Base-by-base conservation (phyloP, 495 filamentous ascomycete genomes). In the Cercophora sp. region DNA sequence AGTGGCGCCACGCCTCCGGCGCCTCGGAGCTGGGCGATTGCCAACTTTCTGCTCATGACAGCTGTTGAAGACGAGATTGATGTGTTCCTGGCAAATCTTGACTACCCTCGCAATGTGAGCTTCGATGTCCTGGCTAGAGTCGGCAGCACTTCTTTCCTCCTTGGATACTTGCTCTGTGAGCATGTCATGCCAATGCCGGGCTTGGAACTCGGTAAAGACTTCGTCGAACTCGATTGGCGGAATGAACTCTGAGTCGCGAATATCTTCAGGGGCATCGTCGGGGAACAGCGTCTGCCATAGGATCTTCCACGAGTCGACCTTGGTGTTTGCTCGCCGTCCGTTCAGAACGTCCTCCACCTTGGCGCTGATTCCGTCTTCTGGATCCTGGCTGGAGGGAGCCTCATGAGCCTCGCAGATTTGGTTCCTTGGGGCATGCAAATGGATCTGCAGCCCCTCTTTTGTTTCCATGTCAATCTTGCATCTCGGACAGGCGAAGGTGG, bases 151-250 rank as follows among this genome's bases (percentile, higher is more conserved):
- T 11, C 5, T 6, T 16, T 42, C 56, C 24, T 42, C 53, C 10
- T 37, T 43, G 8, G 22, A 40, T 15, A 52, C 22, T 23, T n/a
- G 39, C 5, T 20, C 10, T 24, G 35, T 36, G 20, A 63, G 22
- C 11, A 36, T n/a, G 4, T 39, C 11, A 16, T 9, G 9, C 13
- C 2, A 22, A 11, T 25, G 1, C 10, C 16, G 16, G 15, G 22
- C 31, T 9, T 54, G 52, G 27, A 68, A 54, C 16, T 65, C 49
- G 41, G 24, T 32, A 4, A 58, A 47, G 0, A 68, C 58, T 29
- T 68, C 65, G n/a, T 68, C 65, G 4, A 62, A 37, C 20, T 68
- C 65, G 4, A 59, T 58, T 13, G 65, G 62, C 6, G 63, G 60
- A 2, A 62, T 52, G n/a, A 65, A 68, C 5, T 59, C 62, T 3